Conservation (phyloP, 2,329 filamentous ascomycete genomes). For the Fusarium chuoi region DNA sequence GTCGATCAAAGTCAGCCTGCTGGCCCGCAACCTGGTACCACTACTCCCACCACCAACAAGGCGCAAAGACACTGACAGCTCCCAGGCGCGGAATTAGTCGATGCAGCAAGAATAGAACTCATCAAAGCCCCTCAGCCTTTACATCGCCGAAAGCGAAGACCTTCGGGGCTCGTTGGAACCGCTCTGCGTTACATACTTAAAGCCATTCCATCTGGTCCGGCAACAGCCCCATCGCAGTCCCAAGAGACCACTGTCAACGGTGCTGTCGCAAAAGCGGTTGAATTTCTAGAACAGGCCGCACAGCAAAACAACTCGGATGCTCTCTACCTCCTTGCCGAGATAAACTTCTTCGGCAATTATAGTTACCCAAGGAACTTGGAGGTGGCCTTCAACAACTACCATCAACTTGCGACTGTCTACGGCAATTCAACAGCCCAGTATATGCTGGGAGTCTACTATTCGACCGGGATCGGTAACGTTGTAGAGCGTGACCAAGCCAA, state of each 20-base stretch:
- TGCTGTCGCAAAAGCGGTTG: constrained; percentile 61
- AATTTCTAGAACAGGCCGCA: constrained; percentile 63
- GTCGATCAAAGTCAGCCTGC: constrained; percentile 42
- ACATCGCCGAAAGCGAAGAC: constrained; percentile 57
- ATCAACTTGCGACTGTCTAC: constrained; percentile 76
- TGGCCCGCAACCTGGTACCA: constrained; percentile 53
- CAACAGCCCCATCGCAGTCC: constrained; percentile 56
- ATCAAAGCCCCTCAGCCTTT: constrained; percentile 59
- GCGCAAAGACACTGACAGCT: constrained; percentile 22
- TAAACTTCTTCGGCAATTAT: constrained; percentile 97
- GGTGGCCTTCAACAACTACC: constrained; percentile 83
- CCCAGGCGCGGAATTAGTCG: constrained; percentile 64
- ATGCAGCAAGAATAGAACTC: constrained; percentile 62
- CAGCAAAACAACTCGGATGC: constrained; percentile 78
- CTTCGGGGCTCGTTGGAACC: constrained; percentile 56
- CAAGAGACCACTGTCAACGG: constrained; percentile 51
- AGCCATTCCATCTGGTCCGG: constrained; percentile 61
- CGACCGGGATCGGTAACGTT: constrained; percentile 85
- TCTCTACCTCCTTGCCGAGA: constrained; percentile 87
- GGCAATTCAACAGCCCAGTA: constrained; percentile 95
- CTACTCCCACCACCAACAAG: neutral
- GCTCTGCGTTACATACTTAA: constrained; percentile 58
- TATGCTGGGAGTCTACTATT: constrained; percentile 96
- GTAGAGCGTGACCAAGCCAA: constrained; percentile 90
- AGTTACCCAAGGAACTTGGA: constrained; percentile 85